Base-by-base conservation (phyloP, 306 rosid species). In the Medicago lupulina region DNA sequence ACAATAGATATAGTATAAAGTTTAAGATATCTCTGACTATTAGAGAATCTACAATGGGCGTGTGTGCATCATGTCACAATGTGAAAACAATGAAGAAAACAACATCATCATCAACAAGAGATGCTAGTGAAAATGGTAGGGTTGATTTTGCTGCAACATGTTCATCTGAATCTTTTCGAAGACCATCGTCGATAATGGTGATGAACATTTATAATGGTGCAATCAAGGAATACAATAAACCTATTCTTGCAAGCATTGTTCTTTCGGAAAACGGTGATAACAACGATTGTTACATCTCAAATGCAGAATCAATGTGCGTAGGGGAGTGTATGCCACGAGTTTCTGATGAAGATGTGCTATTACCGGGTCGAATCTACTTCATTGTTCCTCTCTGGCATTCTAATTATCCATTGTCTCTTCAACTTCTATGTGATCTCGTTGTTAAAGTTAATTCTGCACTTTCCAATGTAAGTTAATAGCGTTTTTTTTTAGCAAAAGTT, bases 331-430 rank as follows among this genome's bases (percentile, higher is more conserved):
- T 83, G 68, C 84, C 93, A 40, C 84, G 77, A 4, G 75, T 89
- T 21, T 58, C 91, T 13, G 89, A 81, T 6, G 90, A 87, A 0
- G 94, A 91, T 43, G 81, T 80, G 44, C 90, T 89, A 36, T 80
- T 80, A 7, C 83, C 85, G 0, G 92, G 96, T 3, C 85, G 90
- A 83, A 89, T 93, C 67, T 93, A 93, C 83, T 88, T 93, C 74
- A 82, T 91, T 5, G 23, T 91, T 43, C 92, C 97, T 1, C 76
- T 68, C 44, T 81, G 86, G 38, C 60, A 50, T 13, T 87, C 96
- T 21, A 39, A 73, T 4, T 46, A 71, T 1, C 89, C 87, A 0
- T 73, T 93, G 8, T 81, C 96, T 1, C 87, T 93, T 2, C 78
- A 87, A 3, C 86, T 85, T 10, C 92, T 91, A 74, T 91, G 97